Evolutionary conservation across 208 protist genomes (phyloP).

Genomic region (Wallacemonas rigidus): DNA sequence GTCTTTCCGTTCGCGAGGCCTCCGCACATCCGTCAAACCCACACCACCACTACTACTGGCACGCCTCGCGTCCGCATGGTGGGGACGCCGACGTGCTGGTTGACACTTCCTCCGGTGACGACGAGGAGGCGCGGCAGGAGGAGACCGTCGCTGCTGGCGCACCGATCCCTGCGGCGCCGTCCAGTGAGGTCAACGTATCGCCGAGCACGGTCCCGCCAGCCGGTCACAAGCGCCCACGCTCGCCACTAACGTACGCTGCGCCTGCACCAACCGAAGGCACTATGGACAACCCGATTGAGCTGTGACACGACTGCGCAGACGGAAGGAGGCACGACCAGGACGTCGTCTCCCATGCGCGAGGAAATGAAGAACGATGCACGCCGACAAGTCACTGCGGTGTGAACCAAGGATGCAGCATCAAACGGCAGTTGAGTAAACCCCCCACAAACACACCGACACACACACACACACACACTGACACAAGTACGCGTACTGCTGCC

Average conservation of each 20-base stretch:
- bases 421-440: no score
- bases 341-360: background rate
- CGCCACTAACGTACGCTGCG: background rate
- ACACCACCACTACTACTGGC: conserved; percentile 29
- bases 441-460: no score
- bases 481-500: no score
- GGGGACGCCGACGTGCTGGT: conserved; percentile 31
- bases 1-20: conserved; percentile 25
- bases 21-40: background rate
- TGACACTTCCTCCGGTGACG: conserved; percentile 33
- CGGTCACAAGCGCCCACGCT: conserved; percentile 11
- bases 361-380: no score
- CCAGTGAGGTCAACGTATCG: background rate
- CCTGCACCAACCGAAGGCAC: conserved; percentile 24
- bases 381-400: no score
- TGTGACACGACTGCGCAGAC: conserved; percentile 25
- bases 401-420: no score
- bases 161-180: background rate
- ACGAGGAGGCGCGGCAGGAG: background rate
- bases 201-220: background rate
- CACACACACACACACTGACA: no score
- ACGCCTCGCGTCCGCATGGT: conserved; percentile 27
- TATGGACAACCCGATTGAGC: conserved; percentile 70
- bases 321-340: background rate
- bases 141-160: background rate